phyloP scores from a whole-genome alignment of 345 rosid species.

The Noccaea bulbosa region DNA sequence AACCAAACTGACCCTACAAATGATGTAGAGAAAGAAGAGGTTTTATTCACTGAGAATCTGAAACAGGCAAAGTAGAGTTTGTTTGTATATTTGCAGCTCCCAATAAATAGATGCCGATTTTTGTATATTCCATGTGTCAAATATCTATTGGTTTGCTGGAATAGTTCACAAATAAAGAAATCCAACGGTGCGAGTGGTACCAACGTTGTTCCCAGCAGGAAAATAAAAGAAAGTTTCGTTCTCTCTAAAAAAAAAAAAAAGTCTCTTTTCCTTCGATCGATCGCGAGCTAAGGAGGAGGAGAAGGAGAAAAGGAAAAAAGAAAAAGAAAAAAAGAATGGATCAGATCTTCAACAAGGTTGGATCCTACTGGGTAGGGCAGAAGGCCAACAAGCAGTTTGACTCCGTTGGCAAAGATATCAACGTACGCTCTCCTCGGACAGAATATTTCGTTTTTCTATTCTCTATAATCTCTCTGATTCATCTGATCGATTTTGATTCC shows the following conservation, averaged over 20 bases:
- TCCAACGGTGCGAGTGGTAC: conserved; percentile 8
- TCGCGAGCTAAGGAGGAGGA: too few relatives aligned
- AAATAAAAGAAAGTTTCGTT: neutral
- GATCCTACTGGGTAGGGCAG: conserved; percentile 79
- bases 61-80: neutral
- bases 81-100: too few relatives aligned
- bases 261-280: neutral
- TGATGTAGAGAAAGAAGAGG: too few relatives aligned
- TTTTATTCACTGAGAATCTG: too few relatives aligned
- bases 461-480: too few relatives aligned
- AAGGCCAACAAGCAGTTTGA: conserved; percentile 78
- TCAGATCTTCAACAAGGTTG: conserved; percentile 86
- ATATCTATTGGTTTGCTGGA: neutral
- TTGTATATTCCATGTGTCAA: neutral
- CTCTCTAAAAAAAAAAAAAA: neutral
- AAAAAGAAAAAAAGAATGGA: conserved; percentile 59
- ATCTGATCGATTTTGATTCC: neutral
- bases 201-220: neutral
- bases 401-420: conserved; percentile 87
- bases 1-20: too few relatives aligned
- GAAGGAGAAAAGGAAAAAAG: too few relatives aligned
- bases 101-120: neutral
- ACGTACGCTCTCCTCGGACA: conserved; percentile 46
- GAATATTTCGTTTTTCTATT: neutral
- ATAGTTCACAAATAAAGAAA: conserved; percentile 4